Evolutionary conservation across 208 protist species (phyloP).

Genomic region (Trypanosomatidae sp.): DNA sequence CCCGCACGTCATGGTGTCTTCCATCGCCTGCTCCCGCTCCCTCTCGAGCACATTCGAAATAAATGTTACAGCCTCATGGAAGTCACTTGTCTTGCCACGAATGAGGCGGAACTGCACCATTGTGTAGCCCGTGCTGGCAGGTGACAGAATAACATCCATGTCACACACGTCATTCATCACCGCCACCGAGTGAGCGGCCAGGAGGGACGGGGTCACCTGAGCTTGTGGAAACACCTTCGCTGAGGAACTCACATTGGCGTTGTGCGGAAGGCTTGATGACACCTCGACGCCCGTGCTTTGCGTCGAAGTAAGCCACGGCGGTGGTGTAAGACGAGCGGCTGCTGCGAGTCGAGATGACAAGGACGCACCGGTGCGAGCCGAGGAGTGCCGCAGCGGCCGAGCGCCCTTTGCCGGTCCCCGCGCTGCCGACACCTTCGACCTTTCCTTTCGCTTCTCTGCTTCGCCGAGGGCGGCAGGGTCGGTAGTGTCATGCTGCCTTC

Average conservation of each 20-base stretch:
- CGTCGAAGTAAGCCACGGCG: neutral
- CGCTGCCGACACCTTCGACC: neutral
- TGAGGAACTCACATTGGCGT: neutral
- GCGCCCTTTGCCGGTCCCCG: neutral
- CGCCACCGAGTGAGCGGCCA: conserved; percentile 28
- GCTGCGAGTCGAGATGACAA: neutral
- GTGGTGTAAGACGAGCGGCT: neutral
- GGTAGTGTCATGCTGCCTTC: neutral
- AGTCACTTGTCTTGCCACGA: conserved; percentile 80
- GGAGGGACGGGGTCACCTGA: neutral
- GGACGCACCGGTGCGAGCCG: neutral
- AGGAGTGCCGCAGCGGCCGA: neutral
- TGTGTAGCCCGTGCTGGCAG: conserved; percentile 75
- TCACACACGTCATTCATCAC: conserved; percentile 70
- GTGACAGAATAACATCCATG: conserved; percentile 77
- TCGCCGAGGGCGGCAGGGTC: neutral
- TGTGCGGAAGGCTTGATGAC: neutral
- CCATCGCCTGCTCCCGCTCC: conserved; percentile 80
- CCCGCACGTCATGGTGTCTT: conserved; percentile 79
- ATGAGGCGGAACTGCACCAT: conserved; percentile 80
- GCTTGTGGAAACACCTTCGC: neutral
- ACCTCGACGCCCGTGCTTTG: neutral
- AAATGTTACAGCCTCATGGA: conserved; percentile 84
- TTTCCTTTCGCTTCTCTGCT: neutral
- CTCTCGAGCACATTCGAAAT: conserved; percentile 71